These are phyloP conservation scores for Saturnispora ahearnii DNA, from an alignment of 805 yeast species.

Conservation along the genomic window DNA sequence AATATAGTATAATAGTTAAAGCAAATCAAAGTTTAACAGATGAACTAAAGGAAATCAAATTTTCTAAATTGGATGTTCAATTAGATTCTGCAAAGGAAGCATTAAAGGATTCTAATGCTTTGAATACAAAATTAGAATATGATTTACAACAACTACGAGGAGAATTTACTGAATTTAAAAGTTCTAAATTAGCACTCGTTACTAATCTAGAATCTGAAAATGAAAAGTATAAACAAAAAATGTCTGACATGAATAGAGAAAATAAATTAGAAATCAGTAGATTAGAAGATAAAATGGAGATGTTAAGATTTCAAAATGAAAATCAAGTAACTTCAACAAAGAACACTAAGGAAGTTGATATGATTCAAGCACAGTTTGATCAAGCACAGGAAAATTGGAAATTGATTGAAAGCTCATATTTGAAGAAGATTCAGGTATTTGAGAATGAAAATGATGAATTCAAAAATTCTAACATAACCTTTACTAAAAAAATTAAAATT, in stretches of 20 bases:
- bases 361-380: conserved; percentile 61
- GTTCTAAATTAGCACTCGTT: conserved; percentile 17
- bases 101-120: conserved; percentile 25
- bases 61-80: conserved; percentile 28
- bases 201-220: conserved; percentile 24
- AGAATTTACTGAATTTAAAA: conserved; percentile 19
- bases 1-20: conserved; percentile 17
- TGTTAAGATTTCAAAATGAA: conserved; percentile 56
- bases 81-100: conserved; percentile 27
- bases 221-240: conserved; percentile 11
- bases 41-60: conserved; percentile 26
- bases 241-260: conserved; percentile 23
- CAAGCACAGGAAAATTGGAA: conserved; percentile 79
- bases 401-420: conserved; percentile 59
- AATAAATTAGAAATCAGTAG: conserved; percentile 40
- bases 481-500: conserved; percentile 23
- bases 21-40: conserved; percentile 21
- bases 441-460: conserved; percentile 37
- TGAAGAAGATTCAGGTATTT: conserved; percentile 36
- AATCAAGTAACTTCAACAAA: conserved; percentile 1
- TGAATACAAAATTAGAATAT: conserved; percentile 14
- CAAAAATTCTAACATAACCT: conserved; percentile 23
- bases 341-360: conserved; percentile 25
- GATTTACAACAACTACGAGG: conserved; percentile 18
- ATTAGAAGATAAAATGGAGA: conserved; percentile 64